phyloP scores from a whole-genome alignment of 208 protist genomes.

The Crithidia bombi region DNA sequence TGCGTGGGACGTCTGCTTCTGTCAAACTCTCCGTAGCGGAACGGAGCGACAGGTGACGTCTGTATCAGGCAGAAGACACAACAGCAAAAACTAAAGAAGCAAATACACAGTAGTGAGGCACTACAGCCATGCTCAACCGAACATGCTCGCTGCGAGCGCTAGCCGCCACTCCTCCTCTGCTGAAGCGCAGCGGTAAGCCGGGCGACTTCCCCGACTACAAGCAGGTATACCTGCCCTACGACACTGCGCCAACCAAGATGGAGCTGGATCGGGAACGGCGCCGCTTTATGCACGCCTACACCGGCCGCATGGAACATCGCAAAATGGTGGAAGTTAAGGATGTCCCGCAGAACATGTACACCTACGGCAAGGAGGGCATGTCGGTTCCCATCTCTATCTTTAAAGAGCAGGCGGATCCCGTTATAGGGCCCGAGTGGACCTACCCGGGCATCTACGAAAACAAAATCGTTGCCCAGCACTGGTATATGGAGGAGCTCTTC shows the following conservation, averaged over 20 bases:
- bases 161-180: conserved; percentile 32
- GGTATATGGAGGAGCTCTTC: conserved; percentile 87
- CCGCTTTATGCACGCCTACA: conserved; percentile 71
- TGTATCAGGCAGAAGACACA: no score
- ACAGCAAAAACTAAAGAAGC: background rate
- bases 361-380: conserved; percentile 93
- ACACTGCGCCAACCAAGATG: conserved; percentile 74
- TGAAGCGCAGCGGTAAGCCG: conserved; percentile 85
- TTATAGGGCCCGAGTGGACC: conserved; percentile 91
- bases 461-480: conserved; percentile 85
- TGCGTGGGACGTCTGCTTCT: no score
- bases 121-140: background rate
- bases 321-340: conserved; percentile 87
- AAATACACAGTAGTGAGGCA: background rate
- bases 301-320: conserved; percentile 75
- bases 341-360: conserved; percentile 92
- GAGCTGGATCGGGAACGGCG: conserved; percentile 80
- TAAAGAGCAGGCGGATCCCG: conserved; percentile 87
- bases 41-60: no score
- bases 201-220: conserved; percentile 82
- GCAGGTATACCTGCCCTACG: conserved; percentile 89
- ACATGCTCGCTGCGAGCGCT: conserved; percentile 8
- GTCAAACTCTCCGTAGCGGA: no score
- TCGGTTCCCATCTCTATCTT: conserved; percentile 90
- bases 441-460: conserved; percentile 94